phyloP scores from a whole-genome alignment of 2,329 filamentous ascomycete species.

The Emergomyces africanus region DNA sequence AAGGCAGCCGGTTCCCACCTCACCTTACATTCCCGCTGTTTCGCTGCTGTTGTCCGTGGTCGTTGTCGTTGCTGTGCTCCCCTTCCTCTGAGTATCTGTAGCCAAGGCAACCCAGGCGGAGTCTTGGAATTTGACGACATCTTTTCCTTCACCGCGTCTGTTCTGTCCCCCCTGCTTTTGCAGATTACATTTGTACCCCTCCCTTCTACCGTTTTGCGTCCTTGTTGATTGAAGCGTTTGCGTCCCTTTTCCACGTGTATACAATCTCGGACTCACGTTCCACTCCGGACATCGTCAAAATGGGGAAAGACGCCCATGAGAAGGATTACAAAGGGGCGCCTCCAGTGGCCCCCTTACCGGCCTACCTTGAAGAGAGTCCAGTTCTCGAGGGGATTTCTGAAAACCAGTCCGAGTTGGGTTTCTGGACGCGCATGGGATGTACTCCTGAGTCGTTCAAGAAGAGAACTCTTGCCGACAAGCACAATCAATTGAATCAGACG shows the following conservation, averaged over 20 bases:
- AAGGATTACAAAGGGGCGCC: neutral
- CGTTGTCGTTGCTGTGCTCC: neutral
- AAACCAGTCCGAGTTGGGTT: slow-evolving; percentile 10
- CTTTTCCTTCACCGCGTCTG: neutral
- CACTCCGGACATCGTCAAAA: neutral
- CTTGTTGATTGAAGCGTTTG: neutral
- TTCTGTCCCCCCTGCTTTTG: neutral
- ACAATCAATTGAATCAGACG: slow-evolving; percentile 17
- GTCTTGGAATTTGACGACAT: neutral
- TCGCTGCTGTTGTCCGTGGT: neutral
- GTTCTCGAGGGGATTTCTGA: slow-evolving; percentile 1
- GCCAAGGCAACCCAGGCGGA: neutral
- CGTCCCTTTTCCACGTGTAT: neutral
- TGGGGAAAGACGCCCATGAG: slow-evolving; percentile 5
- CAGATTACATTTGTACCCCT: neutral
- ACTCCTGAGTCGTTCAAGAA: slow-evolving; percentile 28
- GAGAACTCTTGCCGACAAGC: slow-evolving; percentile 13
- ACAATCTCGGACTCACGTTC: neutral
- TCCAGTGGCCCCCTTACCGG: slow-evolving; percentile 3
- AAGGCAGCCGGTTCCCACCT: neutral
- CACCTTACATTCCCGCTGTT: neutral
- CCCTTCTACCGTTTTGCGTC: neutral
- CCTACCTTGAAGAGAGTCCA: slow-evolving; percentile 1
- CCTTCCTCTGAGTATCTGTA: neutral
- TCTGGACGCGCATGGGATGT: slow-evolving; percentile 29